These are phyloP conservation scores for Venturia asperata DNA, from an alignment of 2,329 filamentous ascomycete genomes.

Conservation along the genomic window DNA sequence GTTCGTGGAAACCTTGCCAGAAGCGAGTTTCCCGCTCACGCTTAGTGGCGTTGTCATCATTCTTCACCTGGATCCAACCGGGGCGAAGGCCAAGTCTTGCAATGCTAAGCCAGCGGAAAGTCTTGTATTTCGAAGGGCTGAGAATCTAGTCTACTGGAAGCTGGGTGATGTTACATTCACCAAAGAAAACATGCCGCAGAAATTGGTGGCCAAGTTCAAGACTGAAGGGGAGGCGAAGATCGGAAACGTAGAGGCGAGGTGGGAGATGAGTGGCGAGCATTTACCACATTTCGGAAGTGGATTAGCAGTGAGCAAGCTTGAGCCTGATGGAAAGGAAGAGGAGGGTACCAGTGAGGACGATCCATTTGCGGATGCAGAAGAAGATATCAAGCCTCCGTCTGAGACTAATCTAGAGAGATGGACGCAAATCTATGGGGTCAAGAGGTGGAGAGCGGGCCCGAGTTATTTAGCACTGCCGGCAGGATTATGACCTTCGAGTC, in stretches of 20 bases:
- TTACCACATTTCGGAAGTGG: constrained; percentile 37
- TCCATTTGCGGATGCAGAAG: constrained; percentile 62
- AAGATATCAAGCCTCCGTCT: background rate
- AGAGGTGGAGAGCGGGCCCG: constrained; percentile 61
- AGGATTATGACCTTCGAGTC: background rate
- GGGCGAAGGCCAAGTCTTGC: constrained; percentile 55
- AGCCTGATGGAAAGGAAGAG: constrained; percentile 23
- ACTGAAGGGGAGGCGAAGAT: constrained; percentile 65
- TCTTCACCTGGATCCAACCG: constrained; percentile 55
- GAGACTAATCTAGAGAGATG: constrained; percentile 42
- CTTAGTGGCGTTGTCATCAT: constrained; percentile 71
- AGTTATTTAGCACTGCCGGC: constrained; percentile 54
- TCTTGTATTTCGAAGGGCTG: constrained; percentile 72
- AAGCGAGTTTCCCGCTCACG: constrained; percentile 41
- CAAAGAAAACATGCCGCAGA: constrained; percentile 50
- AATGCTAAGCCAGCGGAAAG: constrained; percentile 61
- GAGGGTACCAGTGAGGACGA: constrained; percentile 44
- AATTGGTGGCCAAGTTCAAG: constrained; percentile 71
- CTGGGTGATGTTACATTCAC: constrained; percentile 64
- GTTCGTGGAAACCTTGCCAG: constrained; percentile 38
- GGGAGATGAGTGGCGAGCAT: constrained; percentile 58
- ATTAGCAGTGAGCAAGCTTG: constrained; percentile 57
- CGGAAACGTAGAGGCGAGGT: constrained; percentile 74
- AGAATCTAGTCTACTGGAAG: constrained; percentile 72
- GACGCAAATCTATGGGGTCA: constrained; percentile 58